A percentile compares a stretch with the other conserved stretches of the same genome.
Evolutionary conservation across 768 basidiomycete species (phyloP).

Genomic region (Amanita muscaria): DNA sequence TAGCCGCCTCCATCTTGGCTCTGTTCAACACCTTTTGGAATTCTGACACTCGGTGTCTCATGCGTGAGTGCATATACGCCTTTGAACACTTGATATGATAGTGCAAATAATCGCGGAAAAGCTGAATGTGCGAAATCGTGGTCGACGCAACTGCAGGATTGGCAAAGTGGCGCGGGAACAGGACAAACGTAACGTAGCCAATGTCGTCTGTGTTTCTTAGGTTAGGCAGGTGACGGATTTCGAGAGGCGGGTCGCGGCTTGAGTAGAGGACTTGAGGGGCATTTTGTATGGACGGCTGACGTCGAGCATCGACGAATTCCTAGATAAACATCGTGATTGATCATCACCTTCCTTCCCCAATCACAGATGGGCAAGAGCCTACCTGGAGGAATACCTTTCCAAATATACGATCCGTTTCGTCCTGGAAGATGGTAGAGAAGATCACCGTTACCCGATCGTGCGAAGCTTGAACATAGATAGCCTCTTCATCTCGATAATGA

Average conservation of each 20-base stretch:
- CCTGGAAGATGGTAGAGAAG: constrained; percentile 93
- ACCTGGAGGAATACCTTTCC: constrained; percentile 99
- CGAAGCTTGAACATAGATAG: constrained; percentile 89
- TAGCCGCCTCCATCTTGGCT: constrained; percentile 86
- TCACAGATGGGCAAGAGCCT: neutral
- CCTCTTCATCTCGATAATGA: constrained; percentile 95
- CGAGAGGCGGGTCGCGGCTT: constrained; percentile 92
- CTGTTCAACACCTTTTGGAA: constrained; percentile 95
- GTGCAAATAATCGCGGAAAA: constrained; percentile 98
- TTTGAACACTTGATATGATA: constrained; percentile 99
- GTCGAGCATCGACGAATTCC: constrained; percentile 99
- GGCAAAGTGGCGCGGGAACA: constrained; percentile 93
- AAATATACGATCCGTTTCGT: constrained; percentile 95
- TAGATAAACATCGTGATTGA: constrained; percentile 17
- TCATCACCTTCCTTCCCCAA: neutral
- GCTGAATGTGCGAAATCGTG: constrained; percentile 91
- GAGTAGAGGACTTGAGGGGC: constrained; percentile 96
- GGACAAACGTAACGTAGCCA: constrained; percentile 95
- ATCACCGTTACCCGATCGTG: constrained; percentile 95
- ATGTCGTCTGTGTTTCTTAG: constrained; percentile 79
- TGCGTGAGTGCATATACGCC: constrained; percentile 98
- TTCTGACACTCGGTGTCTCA: constrained; percentile 88
- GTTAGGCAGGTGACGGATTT: constrained; percentile 81
- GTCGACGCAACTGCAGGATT: constrained; percentile 55
- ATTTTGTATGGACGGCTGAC: constrained; percentile 86